Evolutionary conservation across 305 asterid genomes (phyloP).

Genomic region (Solanum chacoense): DNA sequence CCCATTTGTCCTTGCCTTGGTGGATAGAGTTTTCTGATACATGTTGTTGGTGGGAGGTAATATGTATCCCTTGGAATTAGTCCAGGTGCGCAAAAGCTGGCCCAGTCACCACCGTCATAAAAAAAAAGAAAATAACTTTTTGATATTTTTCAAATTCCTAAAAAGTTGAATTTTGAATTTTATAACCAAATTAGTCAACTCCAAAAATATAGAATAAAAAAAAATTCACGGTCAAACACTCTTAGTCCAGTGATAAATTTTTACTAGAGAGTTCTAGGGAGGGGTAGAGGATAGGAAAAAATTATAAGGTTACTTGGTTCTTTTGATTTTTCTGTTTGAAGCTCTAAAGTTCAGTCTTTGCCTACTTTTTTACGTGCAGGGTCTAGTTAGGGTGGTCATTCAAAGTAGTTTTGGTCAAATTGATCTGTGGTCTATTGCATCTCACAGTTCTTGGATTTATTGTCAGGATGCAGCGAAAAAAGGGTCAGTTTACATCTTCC

Average conservation of each 20-base stretch:
- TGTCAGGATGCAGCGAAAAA: slow-evolving; percentile 96
- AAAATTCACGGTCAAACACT: neutral
- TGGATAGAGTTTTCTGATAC: neutral
- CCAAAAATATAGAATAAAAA: neutral
- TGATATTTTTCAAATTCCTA: neutral
- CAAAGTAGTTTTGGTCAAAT: neutral
- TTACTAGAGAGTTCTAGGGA: neutral
- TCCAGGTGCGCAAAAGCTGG: neutral
- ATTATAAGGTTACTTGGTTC: neutral
- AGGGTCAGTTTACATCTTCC: slow-evolving; percentile 93
- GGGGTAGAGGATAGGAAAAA: neutral
- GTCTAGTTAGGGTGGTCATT: neutral
- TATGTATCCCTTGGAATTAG: neutral
- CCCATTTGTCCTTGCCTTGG: neutral
- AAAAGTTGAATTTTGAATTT: neutral
- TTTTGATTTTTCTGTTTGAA: neutral
- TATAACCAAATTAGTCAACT: neutral
- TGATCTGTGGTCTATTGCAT: neutral
- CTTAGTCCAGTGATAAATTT: neutral
- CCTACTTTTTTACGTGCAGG: neutral
- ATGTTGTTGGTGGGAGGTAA: neutral
- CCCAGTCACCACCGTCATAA: neutral
- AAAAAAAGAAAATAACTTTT: neutral
- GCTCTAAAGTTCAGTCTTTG: neutral
- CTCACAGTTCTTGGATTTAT: neutral